Base-by-base conservation (phyloP, 148 eudicot species). In the Chenopodium quinoa region DNA sequence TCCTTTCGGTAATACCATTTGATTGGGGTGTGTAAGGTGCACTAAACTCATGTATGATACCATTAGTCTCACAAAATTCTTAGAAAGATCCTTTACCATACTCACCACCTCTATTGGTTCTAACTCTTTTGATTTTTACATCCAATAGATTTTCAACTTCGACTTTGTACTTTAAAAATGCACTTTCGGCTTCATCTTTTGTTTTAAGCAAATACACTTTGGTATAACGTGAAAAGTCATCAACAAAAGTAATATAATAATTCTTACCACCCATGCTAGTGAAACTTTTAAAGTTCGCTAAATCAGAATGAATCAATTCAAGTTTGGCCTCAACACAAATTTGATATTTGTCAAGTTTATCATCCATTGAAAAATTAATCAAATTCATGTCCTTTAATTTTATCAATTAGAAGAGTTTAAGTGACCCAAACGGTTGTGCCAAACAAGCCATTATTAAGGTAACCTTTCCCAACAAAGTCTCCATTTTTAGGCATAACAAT, bases 121-220 rank as follows among this genome's bases (percentile, higher is more conserved):
- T 78, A 40, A 79, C 46, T 32, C 81, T 79, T 34, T 54, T 70
- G 5, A 79, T 79, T 32, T 69, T 79, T 2, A 44, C 5, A 4
- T 46, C 71, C 3, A 79, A 5, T 50, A 32, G 27, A 22, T 68
- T 79, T 70, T 79, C 29, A 52, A 79, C 75, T 54, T 70, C 31
- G 9, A 1, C 68, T 34, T 76, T 76, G 34, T 32, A 32, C 34
- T 1, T 32, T 32, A 32, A 32, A 32, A 32, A 32, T 32, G 34
- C 1, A 32, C 34, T 32, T 32, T 32, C 34, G 34, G 34, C 34
- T 32, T 32, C 34, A 32, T 32, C 34, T 32, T 32, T 17, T 17
- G 58, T 44, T 2, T 14, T 64, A 4, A 77, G 48, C 20, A 77
- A 7, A 17, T 77, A n/a, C 0, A 40, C 58, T 22, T 65, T 56